Evolutionary conservation across 148 eudicot genomes (phyloP).

Genomic region (Silene conica): DNA sequence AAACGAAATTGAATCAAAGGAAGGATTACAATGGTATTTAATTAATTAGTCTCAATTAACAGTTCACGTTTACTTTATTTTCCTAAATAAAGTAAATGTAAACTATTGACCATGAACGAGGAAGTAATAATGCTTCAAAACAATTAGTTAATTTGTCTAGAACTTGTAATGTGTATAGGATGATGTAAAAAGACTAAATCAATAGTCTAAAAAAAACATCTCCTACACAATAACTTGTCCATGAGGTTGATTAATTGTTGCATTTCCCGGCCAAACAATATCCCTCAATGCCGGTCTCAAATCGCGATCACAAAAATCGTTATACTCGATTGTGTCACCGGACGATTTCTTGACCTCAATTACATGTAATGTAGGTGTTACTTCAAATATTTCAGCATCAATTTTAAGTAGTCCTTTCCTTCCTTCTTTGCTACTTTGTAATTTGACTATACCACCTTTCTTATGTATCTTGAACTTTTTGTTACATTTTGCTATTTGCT

Average conservation of each 20-base stretch:
- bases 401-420: constrained; percentile 62
- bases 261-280: constrained; percentile 48
- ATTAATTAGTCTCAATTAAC: too few species aligned
- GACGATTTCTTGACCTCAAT: constrained; percentile 73
- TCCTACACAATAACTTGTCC: constrained; percentile 5
- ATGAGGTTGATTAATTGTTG: constrained; percentile 6
- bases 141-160: background rate
- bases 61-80: too few species aligned
- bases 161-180: constrained; percentile 6
- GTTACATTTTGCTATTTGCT: constrained; percentile 47
- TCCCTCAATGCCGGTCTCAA: constrained; percentile 70
- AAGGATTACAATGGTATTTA: background rate
- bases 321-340: constrained; percentile 75
- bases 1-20: background rate
- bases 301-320: constrained; percentile 46
- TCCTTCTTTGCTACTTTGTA: constrained; percentile 59
- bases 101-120: too few species aligned
- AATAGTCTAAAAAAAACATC: constrained; percentile 2
- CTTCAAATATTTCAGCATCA: constrained; percentile 78
- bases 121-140: background rate
- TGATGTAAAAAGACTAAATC: constrained; percentile 16
- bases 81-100: too few species aligned
- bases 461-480: constrained; percentile 45
- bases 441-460: constrained; percentile 53
- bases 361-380: constrained; percentile 65